Base-by-base conservation (phyloP, 1,284 basidiomycete genomes). In the Pseudozyma thailandica region DNA sequence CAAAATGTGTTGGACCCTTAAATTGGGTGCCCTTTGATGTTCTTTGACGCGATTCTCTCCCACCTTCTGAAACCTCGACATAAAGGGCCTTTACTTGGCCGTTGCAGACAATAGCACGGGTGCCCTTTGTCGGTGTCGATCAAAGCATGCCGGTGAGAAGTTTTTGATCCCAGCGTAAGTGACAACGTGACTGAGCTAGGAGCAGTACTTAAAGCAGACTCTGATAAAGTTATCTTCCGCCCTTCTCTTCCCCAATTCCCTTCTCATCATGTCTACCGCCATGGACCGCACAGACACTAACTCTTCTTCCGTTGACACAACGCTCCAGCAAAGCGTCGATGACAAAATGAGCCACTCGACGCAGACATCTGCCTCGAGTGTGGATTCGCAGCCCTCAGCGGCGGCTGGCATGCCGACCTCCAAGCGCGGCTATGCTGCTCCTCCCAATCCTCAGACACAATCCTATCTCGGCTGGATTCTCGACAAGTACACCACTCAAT, bases 401-500 rank as follows among this genome's bases (percentile, higher is more conserved):
- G 10, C 41, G 4, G 35, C 33, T 23, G 27, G 25, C 16, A 37
- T 25, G 25, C 44, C 45, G 15, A 55, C 56, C 0, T 41, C 38
- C 42, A 59, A 59, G 23, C 43, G 39, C 31, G 50, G 39, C 20
- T n/a, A 38, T 5, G 15, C 6, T 21, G 16, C 54, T 15, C 7
- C 28, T 21, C 3, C 21, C 4, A 25, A 49, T 4, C 33, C 33
- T 16, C 5, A 12, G 13, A 21, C 49, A 6, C 62, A 46, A 30
- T 43, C 51, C 5, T 66, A 56, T 51, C 31, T 51, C 0, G 20
- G n/a, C 3, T 60, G 63, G 63, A 31, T 56, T 6, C 15, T 28
- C 7, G 63, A 66, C 47, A 61, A 64, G 46, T 71, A 62, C 23
- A 55, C 59, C 13, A 50, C 43, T 3, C 70, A 68, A 25, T 63